Percentiles rank a stretch among this genome's conserved stretches.
phyloP scores from a whole-genome alignment of 2,329 filamentous ascomycete genomes.

The Ceratocystis cacaofunesta region DNA sequence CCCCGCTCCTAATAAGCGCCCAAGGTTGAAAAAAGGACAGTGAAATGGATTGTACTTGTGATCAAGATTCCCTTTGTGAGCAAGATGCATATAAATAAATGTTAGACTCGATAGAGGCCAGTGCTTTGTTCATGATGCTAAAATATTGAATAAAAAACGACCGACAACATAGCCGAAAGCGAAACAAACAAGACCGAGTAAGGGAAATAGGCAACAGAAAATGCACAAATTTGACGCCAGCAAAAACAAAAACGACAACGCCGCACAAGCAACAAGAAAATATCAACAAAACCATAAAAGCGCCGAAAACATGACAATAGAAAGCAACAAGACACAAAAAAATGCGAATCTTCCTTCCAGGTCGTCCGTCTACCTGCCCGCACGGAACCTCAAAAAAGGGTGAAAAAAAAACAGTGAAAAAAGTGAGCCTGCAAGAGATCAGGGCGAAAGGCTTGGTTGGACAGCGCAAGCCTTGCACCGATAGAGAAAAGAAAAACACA shows the following conservation, averaged over 20 bases:
- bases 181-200: not conserved
- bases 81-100: not conserved
- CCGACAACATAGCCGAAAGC: slow-evolving; percentile 1
- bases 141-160: slow-evolving; percentile 5
- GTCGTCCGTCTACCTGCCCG: not conserved
- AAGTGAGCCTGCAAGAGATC: not conserved
- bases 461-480: not conserved
- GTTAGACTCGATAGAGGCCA: not conserved
- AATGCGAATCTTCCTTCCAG: slow-evolving; percentile 1
- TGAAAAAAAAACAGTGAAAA: not conserved
- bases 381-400: no score
- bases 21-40: not conserved
- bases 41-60: no score
- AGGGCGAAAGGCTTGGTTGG: not conserved
- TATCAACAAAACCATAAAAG: not conserved
- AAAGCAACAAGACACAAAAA: not conserved
- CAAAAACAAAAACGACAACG: not conserved
- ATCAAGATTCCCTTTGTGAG: not conserved
- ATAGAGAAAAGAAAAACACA: not conserved
- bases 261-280: slow-evolving; percentile 4
- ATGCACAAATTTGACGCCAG: slow-evolving; percentile 3
- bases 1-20: not conserved
- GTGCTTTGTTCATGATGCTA: slow-evolving; percentile 3
- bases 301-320: slow-evolving; percentile 1
- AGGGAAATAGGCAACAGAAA: slow-evolving; percentile 5